These are phyloP conservation scores for Boechera divaricarpa DNA, from an alignment of 345 rosid species.

Conservation along the genomic window DNA sequence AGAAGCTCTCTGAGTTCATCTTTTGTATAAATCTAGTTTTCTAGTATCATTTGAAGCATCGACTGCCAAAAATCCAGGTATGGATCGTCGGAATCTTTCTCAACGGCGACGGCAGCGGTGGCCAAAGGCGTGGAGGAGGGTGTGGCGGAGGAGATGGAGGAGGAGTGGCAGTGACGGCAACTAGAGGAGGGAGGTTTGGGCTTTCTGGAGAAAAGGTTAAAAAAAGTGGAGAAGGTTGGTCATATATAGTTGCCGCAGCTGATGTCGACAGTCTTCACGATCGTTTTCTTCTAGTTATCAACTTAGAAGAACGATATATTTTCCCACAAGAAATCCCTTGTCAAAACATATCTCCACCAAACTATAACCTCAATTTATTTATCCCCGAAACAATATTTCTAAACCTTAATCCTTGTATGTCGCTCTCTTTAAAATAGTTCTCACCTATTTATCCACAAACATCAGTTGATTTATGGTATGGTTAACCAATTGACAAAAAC, in stretches of 20 bases:
- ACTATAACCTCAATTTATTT: too few species aligned
- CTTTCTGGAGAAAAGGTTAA: slow-evolving; percentile 51
- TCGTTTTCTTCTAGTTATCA: slow-evolving; percentile 47
- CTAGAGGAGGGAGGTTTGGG: slow-evolving; percentile 26
- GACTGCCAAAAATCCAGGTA: slow-evolving; percentile 86
- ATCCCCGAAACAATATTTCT: too few species aligned
- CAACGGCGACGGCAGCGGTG: slow-evolving; percentile 71
- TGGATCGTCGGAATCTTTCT: slow-evolving; percentile 96
- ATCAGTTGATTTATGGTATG: too few species aligned
- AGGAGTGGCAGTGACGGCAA: too few species aligned
- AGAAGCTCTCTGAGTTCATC: slow-evolving; percentile 72
- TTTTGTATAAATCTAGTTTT: slow-evolving; percentile 84
- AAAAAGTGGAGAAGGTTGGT: slow-evolving; percentile 55
- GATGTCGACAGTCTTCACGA: slow-evolving; percentile 55
- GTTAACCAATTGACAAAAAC: too few species aligned
- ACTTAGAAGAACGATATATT: too few species aligned
- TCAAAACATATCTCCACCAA: too few species aligned
- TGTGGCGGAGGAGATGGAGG: slow-evolving; percentile 30
- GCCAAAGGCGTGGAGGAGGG: slow-evolving; percentile 44
- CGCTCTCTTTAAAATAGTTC: too few species aligned
- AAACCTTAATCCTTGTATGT: too few species aligned
- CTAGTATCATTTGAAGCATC: slow-evolving; percentile 93
- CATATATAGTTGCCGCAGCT: slow-evolving; percentile 60
- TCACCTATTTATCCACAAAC: too few species aligned
- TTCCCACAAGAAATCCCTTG: too few species aligned